Evolutionary conservation across 2,329 filamentous ascomycete genomes (phyloP).

Genomic region (Ophiostoma pallidulum): DNA sequence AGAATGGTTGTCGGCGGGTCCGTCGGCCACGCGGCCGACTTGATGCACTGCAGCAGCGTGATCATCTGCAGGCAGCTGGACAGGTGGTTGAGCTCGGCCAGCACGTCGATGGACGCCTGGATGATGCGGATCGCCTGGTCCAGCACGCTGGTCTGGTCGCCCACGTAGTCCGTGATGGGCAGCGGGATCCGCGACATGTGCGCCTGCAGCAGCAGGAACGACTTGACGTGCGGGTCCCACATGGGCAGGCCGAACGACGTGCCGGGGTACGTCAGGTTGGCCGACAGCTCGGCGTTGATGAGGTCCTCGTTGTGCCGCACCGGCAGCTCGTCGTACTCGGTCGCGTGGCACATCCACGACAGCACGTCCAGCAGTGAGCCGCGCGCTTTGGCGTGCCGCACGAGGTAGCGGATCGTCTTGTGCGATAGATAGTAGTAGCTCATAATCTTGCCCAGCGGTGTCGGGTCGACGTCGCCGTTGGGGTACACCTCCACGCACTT

Average conservation of each 20-base stretch:
- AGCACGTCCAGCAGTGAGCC: constrained; percentile 68
- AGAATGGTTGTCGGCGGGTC: constrained; percentile 73
- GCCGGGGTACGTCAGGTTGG: constrained; percentile 60
- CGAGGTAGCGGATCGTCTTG: constrained; percentile 81
- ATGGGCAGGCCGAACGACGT: constrained; percentile 65
- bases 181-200: constrained; percentile 90
- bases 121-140: constrained; percentile 96
- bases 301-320: constrained; percentile 98
- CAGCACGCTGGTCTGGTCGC: constrained; percentile 79
- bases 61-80: constrained; percentile 76
- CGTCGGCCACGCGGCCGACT: constrained; percentile 82
- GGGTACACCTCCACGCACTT: constrained; percentile 74
- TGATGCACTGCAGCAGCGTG: constrained; percentile 79
- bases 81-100: constrained; percentile 78
- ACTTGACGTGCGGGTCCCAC: constrained; percentile 98
- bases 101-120: constrained; percentile 86
- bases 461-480: constrained; percentile 83
- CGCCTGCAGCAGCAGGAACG: constrained; percentile 86
- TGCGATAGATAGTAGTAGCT: constrained; percentile 98
- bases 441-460: constrained; percentile 94
- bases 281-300: constrained; percentile 83
- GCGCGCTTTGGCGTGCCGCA: constrained; percentile 55
- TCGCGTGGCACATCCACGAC: constrained; percentile 85
- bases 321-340: constrained; percentile 94
- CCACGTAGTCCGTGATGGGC: constrained; percentile 94